These are phyloP conservation scores for Melampsora americana DNA, from an alignment of 1,284 basidiomycete genomes.

Conservation along the genomic window DNA sequence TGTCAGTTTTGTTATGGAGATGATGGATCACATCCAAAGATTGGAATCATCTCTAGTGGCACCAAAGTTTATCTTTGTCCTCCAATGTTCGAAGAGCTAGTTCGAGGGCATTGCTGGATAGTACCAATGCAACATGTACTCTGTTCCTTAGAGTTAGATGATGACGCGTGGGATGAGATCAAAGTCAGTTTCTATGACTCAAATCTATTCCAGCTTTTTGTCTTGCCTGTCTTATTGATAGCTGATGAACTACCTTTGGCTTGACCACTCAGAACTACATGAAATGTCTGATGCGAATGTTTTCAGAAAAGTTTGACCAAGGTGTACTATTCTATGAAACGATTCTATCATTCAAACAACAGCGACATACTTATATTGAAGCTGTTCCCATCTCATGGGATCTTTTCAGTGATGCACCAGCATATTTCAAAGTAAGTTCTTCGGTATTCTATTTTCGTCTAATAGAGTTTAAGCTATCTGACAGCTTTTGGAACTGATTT, in stretches of 20 bases:
- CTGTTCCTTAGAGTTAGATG: conserved; percentile 85
- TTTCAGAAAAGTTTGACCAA: conserved; percentile 72
- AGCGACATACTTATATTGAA: conserved; percentile 88
- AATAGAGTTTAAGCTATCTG: conserved; percentile 14
- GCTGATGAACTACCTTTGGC: background rate
- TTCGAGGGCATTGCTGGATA: conserved; percentile 85
- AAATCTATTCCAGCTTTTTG: background rate
- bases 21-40: conserved; percentile 64
- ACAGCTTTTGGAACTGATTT: conserved; percentile 32
- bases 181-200: conserved; percentile 61
- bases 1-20: conserved; percentile 54
- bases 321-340: conserved; percentile 94
- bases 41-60: conserved; percentile 82
- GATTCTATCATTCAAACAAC: conserved; percentile 74
- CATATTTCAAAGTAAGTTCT: conserved; percentile 75
- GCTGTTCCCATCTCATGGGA: conserved; percentile 80
- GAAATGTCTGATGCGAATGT: conserved; percentile 96
- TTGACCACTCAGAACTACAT: conserved; percentile 72
- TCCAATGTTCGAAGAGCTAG: conserved; percentile 77
- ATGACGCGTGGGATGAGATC: conserved; percentile 97
- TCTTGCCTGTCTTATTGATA: conserved; percentile 3
- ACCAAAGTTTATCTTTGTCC: conserved; percentile 84
- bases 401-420: conserved; percentile 77
- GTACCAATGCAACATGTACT: conserved; percentile 93
- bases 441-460: background rate